Evolutionary conservation across 139 green algal species (phyloP).

Genomic region (Protoeuglena noctilucae): DNA sequence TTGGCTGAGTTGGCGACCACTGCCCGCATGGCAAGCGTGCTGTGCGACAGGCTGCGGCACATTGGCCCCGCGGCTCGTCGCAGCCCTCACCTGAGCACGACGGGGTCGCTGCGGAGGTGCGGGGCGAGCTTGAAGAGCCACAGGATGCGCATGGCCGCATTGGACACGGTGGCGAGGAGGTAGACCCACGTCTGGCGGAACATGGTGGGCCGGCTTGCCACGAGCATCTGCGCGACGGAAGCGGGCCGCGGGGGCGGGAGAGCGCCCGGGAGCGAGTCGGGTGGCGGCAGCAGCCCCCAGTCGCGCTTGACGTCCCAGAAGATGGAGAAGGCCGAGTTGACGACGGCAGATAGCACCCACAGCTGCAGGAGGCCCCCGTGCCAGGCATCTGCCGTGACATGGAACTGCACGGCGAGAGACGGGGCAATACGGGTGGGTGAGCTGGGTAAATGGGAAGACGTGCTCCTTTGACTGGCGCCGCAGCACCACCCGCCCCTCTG

Average conservation of each 20-base stretch:
- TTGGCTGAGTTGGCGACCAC: constrained; percentile 1
- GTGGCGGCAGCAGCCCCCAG: constrained; percentile 73
- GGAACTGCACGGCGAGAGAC: not conserved
- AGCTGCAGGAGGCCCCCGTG: constrained; percentile 21
- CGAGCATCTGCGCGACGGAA: too few species aligned
- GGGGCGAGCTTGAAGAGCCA: constrained; percentile 81
- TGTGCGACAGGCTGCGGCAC: too few species aligned
- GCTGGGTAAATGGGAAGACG: too few species aligned
- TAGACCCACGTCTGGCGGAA: too few species aligned
- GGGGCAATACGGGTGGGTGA: too few species aligned
- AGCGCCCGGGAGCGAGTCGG: too few species aligned
- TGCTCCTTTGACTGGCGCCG: too few species aligned
- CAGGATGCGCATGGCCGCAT: constrained; percentile 53
- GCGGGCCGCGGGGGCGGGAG: not conserved
- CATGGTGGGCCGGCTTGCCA: too few species aligned
- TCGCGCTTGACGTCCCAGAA: constrained; percentile 93
- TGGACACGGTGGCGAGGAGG: constrained; percentile 46
- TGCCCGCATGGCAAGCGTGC: constrained; percentile 41
- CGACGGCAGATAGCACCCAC: constrained; percentile 50
- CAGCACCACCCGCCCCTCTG: too few species aligned
- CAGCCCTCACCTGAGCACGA: constrained; percentile 11
- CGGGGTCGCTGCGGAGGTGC: constrained; percentile 40
- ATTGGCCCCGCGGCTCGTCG: constrained; percentile 15
- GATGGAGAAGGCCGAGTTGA: constrained; percentile 82
- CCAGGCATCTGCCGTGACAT: constrained; percentile 14